phyloP scores from a whole-genome alignment of 1,284 basidiomycete species.

The Takashimella koratensis region DNA sequence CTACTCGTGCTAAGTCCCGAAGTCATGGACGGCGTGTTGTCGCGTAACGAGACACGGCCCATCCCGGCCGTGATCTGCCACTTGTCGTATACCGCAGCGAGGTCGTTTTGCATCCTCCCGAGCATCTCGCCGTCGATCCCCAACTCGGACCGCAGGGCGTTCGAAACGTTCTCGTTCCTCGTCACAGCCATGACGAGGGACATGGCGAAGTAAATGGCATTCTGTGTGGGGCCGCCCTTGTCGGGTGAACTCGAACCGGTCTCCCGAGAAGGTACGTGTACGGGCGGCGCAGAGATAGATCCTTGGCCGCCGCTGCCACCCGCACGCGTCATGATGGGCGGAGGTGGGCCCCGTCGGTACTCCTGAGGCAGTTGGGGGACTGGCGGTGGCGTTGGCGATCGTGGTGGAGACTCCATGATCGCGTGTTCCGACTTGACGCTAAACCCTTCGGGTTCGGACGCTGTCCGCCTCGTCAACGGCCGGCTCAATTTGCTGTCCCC shows the following conservation, averaged over 20 bases:
- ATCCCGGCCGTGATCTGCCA: slow-evolving; percentile 26
- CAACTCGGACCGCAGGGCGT: slow-evolving; percentile 20
- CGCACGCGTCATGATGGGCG: not conserved
- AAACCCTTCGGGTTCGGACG: slow-evolving; percentile 20
- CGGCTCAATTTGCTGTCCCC: not conserved
- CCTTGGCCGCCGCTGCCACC: not conserved
- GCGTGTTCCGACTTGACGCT: slow-evolving; percentile 1
- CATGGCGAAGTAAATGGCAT: slow-evolving; percentile 24
- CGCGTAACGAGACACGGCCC: slow-evolving; percentile 16
- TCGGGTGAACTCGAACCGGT: not conserved
- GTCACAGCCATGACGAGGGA: slow-evolving; percentile 15
- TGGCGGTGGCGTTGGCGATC: slow-evolving; percentile 33
- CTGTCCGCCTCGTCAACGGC: slow-evolving; percentile 18
- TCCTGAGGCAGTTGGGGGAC: slow-evolving; percentile 18
- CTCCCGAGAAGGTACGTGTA: not conserved
- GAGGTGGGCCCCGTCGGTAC: slow-evolving; percentile 6
- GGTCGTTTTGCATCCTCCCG: slow-evolving; percentile 25
- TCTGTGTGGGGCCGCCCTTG: slow-evolving; percentile 7
- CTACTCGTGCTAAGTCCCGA: not conserved
- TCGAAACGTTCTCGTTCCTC: slow-evolving; percentile 9
- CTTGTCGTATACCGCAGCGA: slow-evolving; percentile 31
- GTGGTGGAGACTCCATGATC: slow-evolving; percentile 3
- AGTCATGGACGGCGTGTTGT: slow-evolving; percentile 3
- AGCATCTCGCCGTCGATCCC: slow-evolving; percentile 28
- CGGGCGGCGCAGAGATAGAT: not conserved